These are phyloP conservation scores for Fusarium decemcellulare DNA, from an alignment of 2,329 filamentous ascomycete genomes.

Conservation along the genomic window DNA sequence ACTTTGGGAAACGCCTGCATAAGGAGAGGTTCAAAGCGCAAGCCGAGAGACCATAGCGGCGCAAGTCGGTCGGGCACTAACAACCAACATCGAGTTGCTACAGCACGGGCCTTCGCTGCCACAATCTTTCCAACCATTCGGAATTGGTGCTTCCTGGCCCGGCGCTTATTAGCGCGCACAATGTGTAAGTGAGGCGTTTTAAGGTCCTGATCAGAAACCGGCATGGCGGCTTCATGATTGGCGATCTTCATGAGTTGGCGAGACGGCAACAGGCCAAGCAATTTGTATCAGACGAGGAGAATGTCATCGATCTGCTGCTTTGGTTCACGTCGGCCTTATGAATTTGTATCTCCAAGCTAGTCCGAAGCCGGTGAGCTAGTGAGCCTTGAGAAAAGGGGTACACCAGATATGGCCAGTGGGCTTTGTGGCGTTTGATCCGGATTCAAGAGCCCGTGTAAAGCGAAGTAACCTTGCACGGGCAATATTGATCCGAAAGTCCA, in stretches of 20 bases:
- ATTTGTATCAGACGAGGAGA: no score
- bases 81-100: neutral
- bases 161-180: neutral
- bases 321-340: no score
- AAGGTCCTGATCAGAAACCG: neutral
- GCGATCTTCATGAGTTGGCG: neutral
- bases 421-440: no score
- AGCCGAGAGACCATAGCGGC: neutral
- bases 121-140: neutral
- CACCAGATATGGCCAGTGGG: no score
- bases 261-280: no score
- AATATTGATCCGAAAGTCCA: neutral
- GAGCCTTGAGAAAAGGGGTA: neutral
- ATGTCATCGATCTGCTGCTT: no score
- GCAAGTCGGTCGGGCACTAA: neutral
- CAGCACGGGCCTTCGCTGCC: neutral
- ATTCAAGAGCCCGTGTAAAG: neutral
- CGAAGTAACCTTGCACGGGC: neutral
- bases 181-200: neutral
- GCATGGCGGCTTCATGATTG: neutral
- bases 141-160: neutral
- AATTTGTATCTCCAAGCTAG: no score
- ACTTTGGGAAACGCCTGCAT: neutral
- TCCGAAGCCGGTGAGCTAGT: neutral
- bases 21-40: neutral